These are phyloP conservation scores for Lichtheimia corymbifera DNA, from an alignment of 371 early-diverging fungal species.

Conservation along the genomic window DNA sequence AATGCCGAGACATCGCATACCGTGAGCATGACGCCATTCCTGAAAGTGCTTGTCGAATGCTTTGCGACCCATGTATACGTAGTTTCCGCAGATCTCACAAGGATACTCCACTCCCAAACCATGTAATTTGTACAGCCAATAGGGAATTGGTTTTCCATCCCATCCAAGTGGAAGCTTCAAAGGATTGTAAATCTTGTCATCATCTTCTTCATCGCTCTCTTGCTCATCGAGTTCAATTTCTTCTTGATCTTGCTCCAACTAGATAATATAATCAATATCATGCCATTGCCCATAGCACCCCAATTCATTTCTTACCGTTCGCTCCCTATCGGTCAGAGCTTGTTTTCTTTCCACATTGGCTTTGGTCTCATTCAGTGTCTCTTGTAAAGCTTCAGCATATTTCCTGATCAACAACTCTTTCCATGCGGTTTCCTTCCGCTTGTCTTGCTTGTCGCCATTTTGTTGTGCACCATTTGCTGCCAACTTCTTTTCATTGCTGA, in stretches of 20 bases:
- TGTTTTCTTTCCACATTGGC: slow-evolving; percentile 92
- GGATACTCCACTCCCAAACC: slow-evolving; percentile 94
- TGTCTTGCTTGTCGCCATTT: slow-evolving; percentile 43
- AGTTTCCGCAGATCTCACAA: slow-evolving; percentile 97
- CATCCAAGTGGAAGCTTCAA: slow-evolving; percentile 95
- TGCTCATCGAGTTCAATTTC: slow-evolving; percentile 71
- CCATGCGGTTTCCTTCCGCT: slow-evolving; percentile 61
- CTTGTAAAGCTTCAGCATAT: slow-evolving; percentile 61
- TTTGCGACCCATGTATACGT: slow-evolving; percentile 95
- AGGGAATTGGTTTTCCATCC: slow-evolving; percentile 99
- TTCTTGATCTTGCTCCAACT: slow-evolving; percentile 70
- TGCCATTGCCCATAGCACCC: not conserved
- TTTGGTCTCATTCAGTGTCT: slow-evolving; percentile 77
- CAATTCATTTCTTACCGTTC: slow-evolving; percentile 49
- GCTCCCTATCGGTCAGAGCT: slow-evolving; percentile 89
- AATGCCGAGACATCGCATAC: slow-evolving; percentile 93
- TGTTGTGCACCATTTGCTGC: slow-evolving; percentile 21
- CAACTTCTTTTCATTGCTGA: slow-evolving; percentile 72
- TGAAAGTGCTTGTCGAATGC: slow-evolving; percentile 96
- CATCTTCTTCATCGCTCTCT: slow-evolving; percentile 85
- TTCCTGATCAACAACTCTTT: slow-evolving; percentile 66
- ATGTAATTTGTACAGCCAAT: slow-evolving; percentile 97
- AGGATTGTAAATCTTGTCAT: slow-evolving; percentile 94
- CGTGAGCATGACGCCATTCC: slow-evolving; percentile 95
- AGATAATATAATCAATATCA: not conserved